A percentile compares a stretch with the other conserved stretches of the same genome.
Evolutionary conservation across 169 alveolate species (phyloP).

Genomic region (Miamiensis avidus): DNA sequence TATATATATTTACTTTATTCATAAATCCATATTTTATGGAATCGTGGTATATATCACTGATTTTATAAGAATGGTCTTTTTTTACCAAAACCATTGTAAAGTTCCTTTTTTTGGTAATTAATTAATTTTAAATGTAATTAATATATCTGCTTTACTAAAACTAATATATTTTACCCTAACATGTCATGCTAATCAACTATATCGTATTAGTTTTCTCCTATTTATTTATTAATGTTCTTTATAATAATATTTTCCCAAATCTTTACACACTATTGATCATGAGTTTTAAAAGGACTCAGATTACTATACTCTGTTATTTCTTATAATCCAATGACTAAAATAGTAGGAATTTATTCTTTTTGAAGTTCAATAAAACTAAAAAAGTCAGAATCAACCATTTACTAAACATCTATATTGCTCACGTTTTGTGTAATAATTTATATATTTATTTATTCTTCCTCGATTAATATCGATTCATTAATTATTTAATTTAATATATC

Average conservation of each 20-base stretch:
- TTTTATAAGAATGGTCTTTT: not conserved
- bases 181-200: not conserved
- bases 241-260: not conserved
- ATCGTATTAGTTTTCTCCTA: not conserved
- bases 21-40: not conserved
- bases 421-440: too few relatives aligned
- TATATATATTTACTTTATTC: not conserved
- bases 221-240: too few relatives aligned
- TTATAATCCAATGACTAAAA: not conserved
- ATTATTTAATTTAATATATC: too few relatives aligned
- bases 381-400: not conserved
- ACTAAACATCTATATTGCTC: not conserved
- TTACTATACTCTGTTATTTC: not conserved
- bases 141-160: too few relatives aligned
- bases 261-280: not conserved
- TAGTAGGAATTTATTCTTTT: not conserved
- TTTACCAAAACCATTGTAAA: not conserved
- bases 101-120: not conserved
- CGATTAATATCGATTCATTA: too few relatives aligned
- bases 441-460: too few relatives aligned
- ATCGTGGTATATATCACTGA: not conserved
- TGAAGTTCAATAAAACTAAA: not conserved
- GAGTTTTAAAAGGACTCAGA: not conserved
- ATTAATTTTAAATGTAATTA: too few relatives aligned
- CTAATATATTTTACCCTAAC: not conserved